Evolutionary conservation across 2,329 filamentous ascomycete genomes (phyloP), one percentile per base, ranked within the genome.

Genomic region (Colletotrichum sansevieriae): DNA sequence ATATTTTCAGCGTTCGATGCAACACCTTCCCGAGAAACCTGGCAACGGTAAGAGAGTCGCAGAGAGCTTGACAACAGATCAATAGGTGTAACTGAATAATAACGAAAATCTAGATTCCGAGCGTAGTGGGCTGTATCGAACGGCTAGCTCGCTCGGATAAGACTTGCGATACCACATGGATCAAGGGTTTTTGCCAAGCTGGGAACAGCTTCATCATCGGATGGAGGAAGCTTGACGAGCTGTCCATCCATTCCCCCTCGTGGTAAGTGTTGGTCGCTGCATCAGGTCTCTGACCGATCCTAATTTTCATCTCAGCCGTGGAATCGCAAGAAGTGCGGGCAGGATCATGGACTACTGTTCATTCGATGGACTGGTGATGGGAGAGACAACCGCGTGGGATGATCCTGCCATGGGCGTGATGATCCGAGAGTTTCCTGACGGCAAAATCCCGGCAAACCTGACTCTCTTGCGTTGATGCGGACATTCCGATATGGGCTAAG

Each of bases 271-370:
- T 29, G 5, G 2, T 33, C 8, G 11, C 35, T 15, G 46, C 6
- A 13, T 39, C 33, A 13, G 7, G 10, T 9, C 29, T 29, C 7
- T 29, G 20, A 13, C 33, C 41, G 15, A 47, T n/a, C 0, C 46
- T 51, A 6, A 47, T 15, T 0, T 13, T 33, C 5, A 51, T 5
- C 9, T 15, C 9, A 64, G 52, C n/a, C 22, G 47, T 13, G 44
- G 35, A 11, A 15, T 64, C 10, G 62, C 44, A 11, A 20, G 54
- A 22, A 58, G 52, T 22, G 54, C 54, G 11, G 56, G 46, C n/a
- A 52, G 55, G 13, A 61, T 61, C 56, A 61, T 65, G 46, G 56
- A 60, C 6, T 33, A 18, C 9, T 65, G 63, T 11, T 37, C 63
- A 12, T 39, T 25, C 20, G 39, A 51, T 33, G 63, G 63, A 2